Percentiles rank a stretch among this genome's conserved stretches.
These are phyloP conservation scores for Colletotrichum sp. DNA, from an alignment of 2,329 filamentous ascomycete genomes.

Conservation along the genomic window DNA sequence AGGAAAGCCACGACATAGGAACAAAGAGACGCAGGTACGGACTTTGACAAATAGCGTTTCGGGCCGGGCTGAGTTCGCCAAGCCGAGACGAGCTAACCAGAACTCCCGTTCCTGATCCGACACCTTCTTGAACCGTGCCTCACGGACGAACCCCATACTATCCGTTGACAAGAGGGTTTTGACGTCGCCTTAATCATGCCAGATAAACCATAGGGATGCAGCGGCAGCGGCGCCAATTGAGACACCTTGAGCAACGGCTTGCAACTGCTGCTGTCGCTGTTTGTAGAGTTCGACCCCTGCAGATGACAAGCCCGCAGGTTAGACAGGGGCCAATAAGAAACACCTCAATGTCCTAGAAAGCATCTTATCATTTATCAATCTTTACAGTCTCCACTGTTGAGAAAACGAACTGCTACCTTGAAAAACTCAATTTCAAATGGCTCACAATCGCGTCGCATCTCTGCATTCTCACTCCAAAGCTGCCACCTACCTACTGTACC, in stretches of 20 bases:
- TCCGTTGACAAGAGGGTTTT: not conserved
- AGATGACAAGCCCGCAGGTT: not conserved
- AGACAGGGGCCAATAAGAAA: not conserved
- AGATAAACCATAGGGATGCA: not conserved
- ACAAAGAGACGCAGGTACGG: not conserved
- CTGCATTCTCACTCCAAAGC: not conserved
- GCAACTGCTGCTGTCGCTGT: not conserved
- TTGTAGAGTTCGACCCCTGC: not conserved
- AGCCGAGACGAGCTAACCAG: not conserved
- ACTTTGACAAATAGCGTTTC: not conserved
- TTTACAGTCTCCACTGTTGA: not conserved
- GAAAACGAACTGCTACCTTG: not conserved
- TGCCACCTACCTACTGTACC: not conserved
- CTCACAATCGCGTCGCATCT: not conserved
- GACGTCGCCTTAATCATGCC: not conserved
- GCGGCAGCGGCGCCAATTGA: not conserved
- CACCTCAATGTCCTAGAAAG: not conserved
- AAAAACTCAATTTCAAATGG: not conserved
- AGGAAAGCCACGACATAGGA: not conserved
- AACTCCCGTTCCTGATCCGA: conserved; percentile 3
- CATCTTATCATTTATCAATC: not conserved
- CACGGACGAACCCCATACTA: not conserved
- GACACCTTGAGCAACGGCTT: not conserved
- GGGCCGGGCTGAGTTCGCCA: not conserved
- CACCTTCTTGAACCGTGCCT: not conserved